phyloP scores from a whole-genome alignment of 805 yeast genomes.

The Naumovozyma castellii region DNA sequence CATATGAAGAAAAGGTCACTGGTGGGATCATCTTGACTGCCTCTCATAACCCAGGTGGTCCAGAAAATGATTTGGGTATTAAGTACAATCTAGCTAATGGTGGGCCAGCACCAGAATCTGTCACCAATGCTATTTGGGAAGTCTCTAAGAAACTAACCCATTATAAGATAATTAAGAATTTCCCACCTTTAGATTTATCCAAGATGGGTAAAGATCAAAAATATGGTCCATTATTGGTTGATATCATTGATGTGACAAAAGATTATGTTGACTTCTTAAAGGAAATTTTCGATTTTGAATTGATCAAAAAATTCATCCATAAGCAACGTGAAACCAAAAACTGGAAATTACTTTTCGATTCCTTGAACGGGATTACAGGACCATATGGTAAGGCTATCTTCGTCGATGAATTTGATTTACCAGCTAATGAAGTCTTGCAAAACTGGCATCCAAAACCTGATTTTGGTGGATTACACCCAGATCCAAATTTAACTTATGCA shows the following conservation, averaged over 20 bases:
- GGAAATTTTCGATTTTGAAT: conserved; percentile 75
- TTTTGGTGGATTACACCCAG: conserved; percentile 97
- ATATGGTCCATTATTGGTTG: conserved; percentile 59
- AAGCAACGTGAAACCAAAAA: conserved; percentile 39
- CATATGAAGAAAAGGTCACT: conserved; percentile 48
- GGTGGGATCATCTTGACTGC: conserved; percentile 97
- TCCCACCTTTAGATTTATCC: conserved; percentile 57
- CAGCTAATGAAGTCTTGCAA: conserved; percentile 48
- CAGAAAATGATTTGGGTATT: conserved; percentile 83
- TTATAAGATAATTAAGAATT: conserved; percentile 50
- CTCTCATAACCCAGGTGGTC: conserved; percentile 97
- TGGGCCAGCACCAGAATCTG: conserved; percentile 96
- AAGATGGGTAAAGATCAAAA: conserved; percentile 40
- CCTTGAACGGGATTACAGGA: conserved; percentile 92
- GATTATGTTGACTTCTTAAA: conserved; percentile 75
- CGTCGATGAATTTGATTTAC: conserved; percentile 73
- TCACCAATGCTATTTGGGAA: conserved; percentile 79
- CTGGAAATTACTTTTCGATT: conserved; percentile 77
- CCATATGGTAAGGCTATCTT: conserved; percentile 87
- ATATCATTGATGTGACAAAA: conserved; percentile 71
- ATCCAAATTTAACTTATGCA: conserved; percentile 94
- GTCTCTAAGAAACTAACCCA: conserved; percentile 46
- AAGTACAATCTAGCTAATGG: conserved; percentile 92
- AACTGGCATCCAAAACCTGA: conserved; percentile 75
- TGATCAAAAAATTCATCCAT: conserved; percentile 62